Evolutionary conservation across 306 rosid species (phyloP).

Genomic region (Quercus alba): DNA sequence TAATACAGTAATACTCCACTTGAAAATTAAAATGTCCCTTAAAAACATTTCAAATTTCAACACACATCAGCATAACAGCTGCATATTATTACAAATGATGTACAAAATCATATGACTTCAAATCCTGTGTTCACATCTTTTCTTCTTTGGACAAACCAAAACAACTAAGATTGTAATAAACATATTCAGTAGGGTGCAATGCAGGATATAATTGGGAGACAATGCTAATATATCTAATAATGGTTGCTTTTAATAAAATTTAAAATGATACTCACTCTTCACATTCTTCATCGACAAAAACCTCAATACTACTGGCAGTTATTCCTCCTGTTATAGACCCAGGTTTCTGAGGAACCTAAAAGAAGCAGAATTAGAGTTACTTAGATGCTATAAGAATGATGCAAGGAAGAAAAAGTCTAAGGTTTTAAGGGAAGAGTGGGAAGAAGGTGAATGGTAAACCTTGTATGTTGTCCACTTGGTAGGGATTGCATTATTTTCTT

Average conservation of each 20-base stretch:
- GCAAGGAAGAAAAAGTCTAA: neutral
- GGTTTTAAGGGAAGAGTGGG: neutral
- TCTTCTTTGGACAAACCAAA: too few species aligned
- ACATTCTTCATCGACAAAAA: conserved; percentile 81
- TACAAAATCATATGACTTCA: too few species aligned
- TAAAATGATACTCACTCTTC: conserved; percentile 52
- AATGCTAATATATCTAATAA: neutral
- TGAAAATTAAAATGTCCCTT: too few species aligned
- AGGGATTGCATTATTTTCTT: conserved; percentile 79
- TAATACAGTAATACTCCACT: too few species aligned
- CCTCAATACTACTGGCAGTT: conserved; percentile 52
- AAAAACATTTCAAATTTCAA: too few species aligned
- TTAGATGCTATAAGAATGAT: neutral
- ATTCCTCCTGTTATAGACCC: conserved; percentile 50
- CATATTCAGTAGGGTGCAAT: neutral
- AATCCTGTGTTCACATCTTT: too few species aligned
- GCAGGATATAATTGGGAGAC: neutral
- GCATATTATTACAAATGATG: too few species aligned
- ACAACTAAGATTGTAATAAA: neutral
- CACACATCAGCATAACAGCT: too few species aligned
- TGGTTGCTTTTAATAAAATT: neutral
- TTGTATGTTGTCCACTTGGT: conserved; percentile 73
- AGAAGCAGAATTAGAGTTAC: conserved; percentile 7
- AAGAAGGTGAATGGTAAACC: conserved; percentile 31
- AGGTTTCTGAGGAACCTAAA: conserved; percentile 71